A percentile compares a stretch with the other conserved stretches of the same genome.
Conservation (phyloP, 208 protist genomes). For the Leishmania turanica region DNA sequence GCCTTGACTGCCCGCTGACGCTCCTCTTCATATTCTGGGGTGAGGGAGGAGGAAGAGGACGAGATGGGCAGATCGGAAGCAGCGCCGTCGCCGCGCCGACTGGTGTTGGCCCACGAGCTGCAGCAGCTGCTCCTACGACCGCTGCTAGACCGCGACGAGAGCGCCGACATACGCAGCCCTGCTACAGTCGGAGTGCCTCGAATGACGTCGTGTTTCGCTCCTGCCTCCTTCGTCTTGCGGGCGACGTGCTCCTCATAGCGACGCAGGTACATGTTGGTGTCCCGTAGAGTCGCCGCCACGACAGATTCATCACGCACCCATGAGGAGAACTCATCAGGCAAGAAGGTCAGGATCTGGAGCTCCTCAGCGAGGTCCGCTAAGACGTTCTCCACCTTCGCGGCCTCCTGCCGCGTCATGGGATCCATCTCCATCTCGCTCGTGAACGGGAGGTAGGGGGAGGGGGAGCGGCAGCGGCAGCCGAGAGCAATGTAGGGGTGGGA, state of each 20-base stretch:
- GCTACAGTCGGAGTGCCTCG: too few relatives aligned
- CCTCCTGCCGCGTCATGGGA: slow-evolving; percentile 78
- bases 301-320: slow-evolving; percentile 71
- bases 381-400: slow-evolving; percentile 75
- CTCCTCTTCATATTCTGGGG: slow-evolving; percentile 39
- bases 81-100: not conserved
- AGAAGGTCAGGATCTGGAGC: slow-evolving; percentile 59
- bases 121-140: not conserved
- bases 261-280: slow-evolving; percentile 15
- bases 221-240: slow-evolving; percentile 1
- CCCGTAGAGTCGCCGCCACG: slow-evolving; percentile 30
- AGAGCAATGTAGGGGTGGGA: not conserved
- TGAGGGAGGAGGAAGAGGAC: not conserved
- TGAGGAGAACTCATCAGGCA: slow-evolving; percentile 66
- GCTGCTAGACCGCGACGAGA: not conserved
- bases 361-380: slow-evolving; percentile 72
- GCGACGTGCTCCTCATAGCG: slow-evolving; percentile 26
- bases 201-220: not conserved
- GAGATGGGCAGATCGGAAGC: not conserved
- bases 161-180: not conserved
- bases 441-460: not conserved
- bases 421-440: slow-evolving; percentile 79
- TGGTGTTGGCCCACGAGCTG: slow-evolving; percentile 9
- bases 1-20: slow-evolving; percentile 43
- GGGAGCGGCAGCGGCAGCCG: too few relatives aligned